Percentiles rank a stretch among this genome's conserved stretches.
Conservation (phyloP, 805 yeast genomes). For the Yueomyces sp. region DNA sequence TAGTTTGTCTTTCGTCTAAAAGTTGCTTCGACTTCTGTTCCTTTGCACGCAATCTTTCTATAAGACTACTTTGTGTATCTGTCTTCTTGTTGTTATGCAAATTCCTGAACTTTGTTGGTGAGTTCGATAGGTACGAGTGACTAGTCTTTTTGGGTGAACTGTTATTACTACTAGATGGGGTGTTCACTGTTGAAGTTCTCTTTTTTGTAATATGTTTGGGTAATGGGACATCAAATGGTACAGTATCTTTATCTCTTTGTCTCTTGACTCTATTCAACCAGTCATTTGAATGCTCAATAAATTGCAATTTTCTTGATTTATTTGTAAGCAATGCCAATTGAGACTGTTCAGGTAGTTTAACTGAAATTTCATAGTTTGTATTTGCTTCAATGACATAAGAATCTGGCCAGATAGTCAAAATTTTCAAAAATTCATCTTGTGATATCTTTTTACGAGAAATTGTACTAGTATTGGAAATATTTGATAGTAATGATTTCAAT, state of each 20-base stretch:
- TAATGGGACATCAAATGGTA: constrained; percentile 14
- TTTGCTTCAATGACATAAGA: constrained; percentile 14
- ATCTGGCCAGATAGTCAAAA: constrained; percentile 20
- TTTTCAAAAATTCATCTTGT: constrained; percentile 12
- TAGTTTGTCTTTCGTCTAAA: constrained; percentile 15
- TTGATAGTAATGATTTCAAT: constrained; percentile 14
- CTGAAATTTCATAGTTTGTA: constrained; percentile 11
- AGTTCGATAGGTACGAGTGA: background rate
- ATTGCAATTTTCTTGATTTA: constrained; percentile 18
- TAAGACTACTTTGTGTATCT: constrained; percentile 13
- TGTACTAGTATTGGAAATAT: constrained; percentile 9
- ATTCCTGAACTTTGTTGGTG: constrained; percentile 5
- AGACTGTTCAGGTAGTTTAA: constrained; percentile 10
- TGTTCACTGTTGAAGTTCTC: background rate
- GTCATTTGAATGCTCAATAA: constrained; percentile 11
- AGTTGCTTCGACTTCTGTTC: constrained; percentile 16
- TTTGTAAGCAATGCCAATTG: constrained; percentile 9
- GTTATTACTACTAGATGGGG: background rate
- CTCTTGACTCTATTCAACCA: constrained; percentile 8
- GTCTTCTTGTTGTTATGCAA: constrained; percentile 8
- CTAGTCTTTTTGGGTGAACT: background rate
- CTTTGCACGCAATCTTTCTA: constrained; percentile 17
- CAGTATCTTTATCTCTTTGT: background rate
- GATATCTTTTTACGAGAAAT: constrained; percentile 17
- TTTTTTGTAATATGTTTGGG: constrained; percentile 12